Evolutionary conservation across 345 rosid genomes (phyloP).

Genomic region (Gossypium mustelinum): DNA sequence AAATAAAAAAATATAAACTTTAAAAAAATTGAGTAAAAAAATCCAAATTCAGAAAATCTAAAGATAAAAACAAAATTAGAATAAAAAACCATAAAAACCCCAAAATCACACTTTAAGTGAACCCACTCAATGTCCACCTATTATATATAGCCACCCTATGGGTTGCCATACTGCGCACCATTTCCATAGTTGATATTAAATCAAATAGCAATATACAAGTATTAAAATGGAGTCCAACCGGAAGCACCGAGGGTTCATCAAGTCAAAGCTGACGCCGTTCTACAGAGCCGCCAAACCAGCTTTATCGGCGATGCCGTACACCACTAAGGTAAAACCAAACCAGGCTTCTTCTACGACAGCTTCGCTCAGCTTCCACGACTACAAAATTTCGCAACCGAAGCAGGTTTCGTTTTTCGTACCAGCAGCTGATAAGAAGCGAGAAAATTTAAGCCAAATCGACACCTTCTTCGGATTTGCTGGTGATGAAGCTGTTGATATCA

Average conservation of each 20-base stretch:
- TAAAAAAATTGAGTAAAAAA: too few relatives aligned
- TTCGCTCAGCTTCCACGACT: conserved; percentile 28
- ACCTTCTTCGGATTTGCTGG: conserved; percentile 28
- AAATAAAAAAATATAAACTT: too few relatives aligned
- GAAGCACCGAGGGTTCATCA: conserved; percentile 51
- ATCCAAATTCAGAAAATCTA: too few relatives aligned
- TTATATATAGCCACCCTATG: conserved; percentile 29
- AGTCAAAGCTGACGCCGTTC: conserved; percentile 46
- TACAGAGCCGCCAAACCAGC: conserved; percentile 34
- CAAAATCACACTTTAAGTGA: too few relatives aligned
- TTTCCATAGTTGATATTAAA: not conserved
- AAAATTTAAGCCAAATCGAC: conserved; percentile 30
- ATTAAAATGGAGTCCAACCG: conserved; percentile 41
- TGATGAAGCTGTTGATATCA: conserved; percentile 44
- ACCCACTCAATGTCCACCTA: not conserved
- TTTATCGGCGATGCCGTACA: conserved; percentile 13
- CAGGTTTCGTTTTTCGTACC: conserved; percentile 38
- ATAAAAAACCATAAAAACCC: too few relatives aligned
- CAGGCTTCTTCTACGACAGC: conserved; percentile 21
- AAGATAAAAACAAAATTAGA: too few relatives aligned
- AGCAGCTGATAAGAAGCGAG: conserved; percentile 19
- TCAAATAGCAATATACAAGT: not conserved
- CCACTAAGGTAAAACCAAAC: conserved; percentile 27
- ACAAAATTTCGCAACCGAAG: conserved; percentile 29
- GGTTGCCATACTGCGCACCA: conserved; percentile 4